A percentile compares a stretch with the other conserved stretches of the same genome.
These are phyloP conservation scores for Neonectria sp. DNA, from an alignment of 2,329 filamentous ascomycete genomes.

Conservation along the genomic window DNA sequence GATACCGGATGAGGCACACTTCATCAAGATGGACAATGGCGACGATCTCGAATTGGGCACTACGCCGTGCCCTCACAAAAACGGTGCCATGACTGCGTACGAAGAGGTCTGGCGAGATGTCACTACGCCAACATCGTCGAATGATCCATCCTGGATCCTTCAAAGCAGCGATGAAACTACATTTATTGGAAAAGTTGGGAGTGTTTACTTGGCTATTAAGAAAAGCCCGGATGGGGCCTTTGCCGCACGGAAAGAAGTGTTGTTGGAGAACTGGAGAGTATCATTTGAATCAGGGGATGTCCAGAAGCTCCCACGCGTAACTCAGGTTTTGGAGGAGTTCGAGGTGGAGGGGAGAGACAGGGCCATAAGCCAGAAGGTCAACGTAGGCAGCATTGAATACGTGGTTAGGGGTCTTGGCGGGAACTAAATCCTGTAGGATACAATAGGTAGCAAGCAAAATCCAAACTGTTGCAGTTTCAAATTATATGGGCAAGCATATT, in stretches of 20 bases:
- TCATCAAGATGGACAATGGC: conserved; percentile 37
- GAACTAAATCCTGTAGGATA: not conserved
- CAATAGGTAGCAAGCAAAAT: not conserved
- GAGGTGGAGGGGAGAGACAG: not conserved
- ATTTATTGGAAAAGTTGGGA: conserved; percentile 38
- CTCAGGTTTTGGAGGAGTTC: not conserved
- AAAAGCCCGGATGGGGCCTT: conserved; percentile 13
- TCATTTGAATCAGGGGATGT: conserved; percentile 6
- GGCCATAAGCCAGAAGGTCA: not conserved
- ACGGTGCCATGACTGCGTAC: conserved; percentile 31
- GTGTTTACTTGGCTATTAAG: conserved; percentile 34
- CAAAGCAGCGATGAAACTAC: conserved; percentile 35
- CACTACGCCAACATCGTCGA: conserved; percentile 15
- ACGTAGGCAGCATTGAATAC: not conserved
- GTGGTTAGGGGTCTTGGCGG: not conserved
- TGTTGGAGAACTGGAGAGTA: not conserved
- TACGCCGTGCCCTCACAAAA: conserved; percentile 23
- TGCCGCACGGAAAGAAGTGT: conserved; percentile 12
- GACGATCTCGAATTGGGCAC: conserved; percentile 40
- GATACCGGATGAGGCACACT: conserved; percentile 40
- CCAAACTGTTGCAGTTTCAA: too few species aligned
- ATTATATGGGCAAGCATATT: too few species aligned
- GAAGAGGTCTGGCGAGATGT: conserved; percentile 42
- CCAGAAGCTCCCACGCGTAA: not conserved
- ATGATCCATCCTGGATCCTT: conserved; percentile 37